Evolutionary conservation across 345 rosid species (phyloP).

Genomic region (Raphanus sativus): DNA sequence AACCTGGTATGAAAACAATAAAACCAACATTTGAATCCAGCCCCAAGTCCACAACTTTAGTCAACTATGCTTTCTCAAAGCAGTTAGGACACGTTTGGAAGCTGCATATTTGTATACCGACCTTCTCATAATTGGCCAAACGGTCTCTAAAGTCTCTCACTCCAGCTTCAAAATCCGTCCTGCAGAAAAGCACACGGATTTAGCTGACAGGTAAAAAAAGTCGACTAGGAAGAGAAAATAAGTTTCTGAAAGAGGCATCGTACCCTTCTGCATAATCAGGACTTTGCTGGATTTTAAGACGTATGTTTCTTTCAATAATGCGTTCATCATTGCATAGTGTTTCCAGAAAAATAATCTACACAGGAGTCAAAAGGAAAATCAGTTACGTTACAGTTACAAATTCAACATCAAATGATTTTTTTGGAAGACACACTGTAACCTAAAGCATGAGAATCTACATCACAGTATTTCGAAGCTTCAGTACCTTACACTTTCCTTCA

Average conservation of each 20-base stretch:
- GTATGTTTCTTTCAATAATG: conserved; percentile 96
- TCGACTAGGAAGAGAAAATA: conserved; percentile 22
- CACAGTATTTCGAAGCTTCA: conserved; percentile 11
- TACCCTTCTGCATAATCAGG: conserved; percentile 99
- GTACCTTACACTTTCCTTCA: conserved; percentile 99
- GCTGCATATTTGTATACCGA: conserved; percentile 36
- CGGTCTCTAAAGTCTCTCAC: conserved; percentile 80
- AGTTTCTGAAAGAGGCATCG: conserved; percentile 35
- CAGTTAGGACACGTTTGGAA: conserved; percentile 19
- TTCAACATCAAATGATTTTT: not conserved
- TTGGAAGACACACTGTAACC: not conserved
- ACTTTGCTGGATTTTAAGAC: conserved; percentile 97
- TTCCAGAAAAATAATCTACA: conserved; percentile 96
- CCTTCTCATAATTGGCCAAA: conserved; percentile 86
- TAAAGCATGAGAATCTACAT: conserved; percentile 13
- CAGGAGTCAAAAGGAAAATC: conserved; percentile 4
- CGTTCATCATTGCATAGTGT: conserved; percentile 89
- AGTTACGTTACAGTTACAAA: not conserved
- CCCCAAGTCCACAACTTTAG: conserved; percentile 1
- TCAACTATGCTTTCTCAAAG: conserved; percentile 15
- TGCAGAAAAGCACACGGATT: conserved; percentile 42
- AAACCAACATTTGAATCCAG: conserved; percentile 13
- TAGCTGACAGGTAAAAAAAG: conserved; percentile 25
- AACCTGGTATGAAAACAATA: conserved; percentile 53
- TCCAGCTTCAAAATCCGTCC: conserved; percentile 95